A percentile compares a stretch with the other conserved stretches of the same genome.
These are phyloP conservation scores for Apiospora marii DNA, from an alignment of 2,329 filamentous ascomycete genomes.

Conservation along the genomic window DNA sequence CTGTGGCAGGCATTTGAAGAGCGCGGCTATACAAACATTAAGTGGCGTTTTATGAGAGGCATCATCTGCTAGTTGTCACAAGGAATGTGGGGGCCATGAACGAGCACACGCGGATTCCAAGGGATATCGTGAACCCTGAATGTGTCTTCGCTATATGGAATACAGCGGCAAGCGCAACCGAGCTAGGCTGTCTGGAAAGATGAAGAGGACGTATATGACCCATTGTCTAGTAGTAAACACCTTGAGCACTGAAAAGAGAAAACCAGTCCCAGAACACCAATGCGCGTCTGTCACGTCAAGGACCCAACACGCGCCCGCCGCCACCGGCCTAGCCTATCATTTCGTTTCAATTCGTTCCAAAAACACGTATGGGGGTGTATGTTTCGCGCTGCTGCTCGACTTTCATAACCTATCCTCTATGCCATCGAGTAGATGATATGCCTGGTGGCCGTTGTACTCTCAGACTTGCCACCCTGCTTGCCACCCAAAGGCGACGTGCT, in stretches of 20 bases:
- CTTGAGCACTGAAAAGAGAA: not conserved
- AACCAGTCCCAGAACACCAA: not conserved
- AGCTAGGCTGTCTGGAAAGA: not conserved
- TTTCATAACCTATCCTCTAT: constrained; percentile 10
- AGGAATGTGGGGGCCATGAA: not conserved
- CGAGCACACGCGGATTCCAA: not conserved
- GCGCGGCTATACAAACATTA: not conserved
- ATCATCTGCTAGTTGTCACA: not conserved
- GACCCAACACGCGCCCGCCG: not conserved
- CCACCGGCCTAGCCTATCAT: not conserved
- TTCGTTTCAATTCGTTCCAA: constrained; percentile 5
- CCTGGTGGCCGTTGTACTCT: too few species aligned
- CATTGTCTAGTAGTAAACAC: constrained; percentile 8
- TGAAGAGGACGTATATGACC: constrained; percentile 9
- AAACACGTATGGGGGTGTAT: not conserved
- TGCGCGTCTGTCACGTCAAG: constrained; percentile 4
- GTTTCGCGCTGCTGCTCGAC: not conserved
- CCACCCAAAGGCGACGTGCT: not conserved
- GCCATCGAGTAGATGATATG: not conserved
- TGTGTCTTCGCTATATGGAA: not conserved
- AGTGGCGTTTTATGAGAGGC: not conserved
- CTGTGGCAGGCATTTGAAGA: not conserved
- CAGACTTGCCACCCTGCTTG: not conserved
- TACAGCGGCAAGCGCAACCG: not conserved
- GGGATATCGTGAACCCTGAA: not conserved